phyloP scores from a whole-genome alignment of 768 basidiomycete species.

The Galerina marginata region DNA sequence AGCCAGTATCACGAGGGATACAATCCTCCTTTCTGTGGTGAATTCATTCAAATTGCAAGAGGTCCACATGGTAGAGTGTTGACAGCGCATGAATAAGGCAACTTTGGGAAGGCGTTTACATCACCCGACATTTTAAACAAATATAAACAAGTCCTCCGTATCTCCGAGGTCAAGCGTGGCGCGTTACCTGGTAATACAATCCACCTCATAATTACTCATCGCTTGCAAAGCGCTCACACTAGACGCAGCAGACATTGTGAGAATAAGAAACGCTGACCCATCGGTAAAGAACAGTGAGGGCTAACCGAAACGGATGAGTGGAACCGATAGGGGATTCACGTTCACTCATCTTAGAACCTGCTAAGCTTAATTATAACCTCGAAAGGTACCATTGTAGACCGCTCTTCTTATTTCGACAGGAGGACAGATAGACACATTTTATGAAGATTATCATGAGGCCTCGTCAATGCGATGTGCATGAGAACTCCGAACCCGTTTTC shows the following conservation, averaged over 20 bases:
- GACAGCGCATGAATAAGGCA: constrained; percentile 16
- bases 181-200: neutral
- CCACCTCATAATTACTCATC: neutral
- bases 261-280: neutral
- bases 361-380: neutral
- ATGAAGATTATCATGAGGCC: neutral
- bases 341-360: too few species aligned
- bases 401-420: neutral
- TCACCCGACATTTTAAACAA: constrained; percentile 9
- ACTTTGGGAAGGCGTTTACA: neutral
- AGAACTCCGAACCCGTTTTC: neutral
- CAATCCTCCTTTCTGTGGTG: constrained; percentile 2
- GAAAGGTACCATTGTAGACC: neutral
- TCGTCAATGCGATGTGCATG: neutral
- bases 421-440: neutral
- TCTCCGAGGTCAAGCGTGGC: constrained; percentile 8
- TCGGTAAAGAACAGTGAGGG: neutral
- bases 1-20: constrained; percentile 16
- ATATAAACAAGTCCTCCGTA: constrained; percentile 7
- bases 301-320: too few species aligned
- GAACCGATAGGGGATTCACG: too few species aligned
- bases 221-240: neutral
- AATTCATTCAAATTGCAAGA: constrained; percentile 18
- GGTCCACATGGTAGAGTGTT: constrained; percentile 24
- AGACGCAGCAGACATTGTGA: constrained; percentile 2